Percentiles rank a stretch among this genome's conserved stretches.
Evolutionary conservation across 2,329 filamentous ascomycete genomes (phyloP).

Genomic region (Tolypocladium tropicale): DNA sequence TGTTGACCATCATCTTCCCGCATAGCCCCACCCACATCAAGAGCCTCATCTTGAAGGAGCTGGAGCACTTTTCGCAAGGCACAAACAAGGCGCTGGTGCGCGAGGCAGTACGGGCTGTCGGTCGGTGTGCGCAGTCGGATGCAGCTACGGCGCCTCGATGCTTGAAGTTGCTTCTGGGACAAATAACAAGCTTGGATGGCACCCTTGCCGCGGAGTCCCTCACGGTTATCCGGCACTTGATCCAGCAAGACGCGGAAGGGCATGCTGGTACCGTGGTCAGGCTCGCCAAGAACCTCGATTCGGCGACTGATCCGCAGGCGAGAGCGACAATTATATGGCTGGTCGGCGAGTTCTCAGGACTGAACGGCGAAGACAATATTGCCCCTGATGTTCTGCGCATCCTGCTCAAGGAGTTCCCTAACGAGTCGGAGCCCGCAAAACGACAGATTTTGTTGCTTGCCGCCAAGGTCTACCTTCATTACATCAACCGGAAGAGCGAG

Average conservation of each 20-base stretch:
- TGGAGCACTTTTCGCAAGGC: conserved; percentile 82
- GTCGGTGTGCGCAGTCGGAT: conserved; percentile 79
- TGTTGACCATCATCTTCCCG: conserved; percentile 84
- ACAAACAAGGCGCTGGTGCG: conserved; percentile 67
- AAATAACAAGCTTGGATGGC: conserved; percentile 81
- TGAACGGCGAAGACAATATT: conserved; percentile 75
- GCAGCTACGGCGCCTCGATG: conserved; percentile 64
- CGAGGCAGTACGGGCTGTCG: conserved; percentile 86
- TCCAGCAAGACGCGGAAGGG: conserved; percentile 75
- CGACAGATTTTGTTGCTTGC: conserved; percentile 85
- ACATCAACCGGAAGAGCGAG: conserved; percentile 57
- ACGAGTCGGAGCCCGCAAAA: conserved; percentile 78
- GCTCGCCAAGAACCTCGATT: conserved; percentile 83
- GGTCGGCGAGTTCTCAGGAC: conserved; percentile 83
- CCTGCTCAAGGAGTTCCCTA: conserved; percentile 71
- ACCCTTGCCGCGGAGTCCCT: conserved; percentile 85
- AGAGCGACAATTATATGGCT: conserved; percentile 96
- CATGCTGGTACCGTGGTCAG: conserved; percentile 81
- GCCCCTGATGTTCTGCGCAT: conserved; percentile 88
- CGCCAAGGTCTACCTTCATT: conserved; percentile 92
- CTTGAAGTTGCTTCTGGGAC: conserved; percentile 69
- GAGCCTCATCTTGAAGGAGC: conserved; percentile 78
- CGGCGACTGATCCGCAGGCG: conserved; percentile 76
- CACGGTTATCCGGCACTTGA: conserved; percentile 90
- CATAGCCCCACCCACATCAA: conserved; percentile 67